A percentile compares a stretch with the other conserved stretches of the same genome.
Evolutionary conservation across 2,329 filamentous ascomycete species (phyloP).

Genomic region (Passalora sequoiae): DNA sequence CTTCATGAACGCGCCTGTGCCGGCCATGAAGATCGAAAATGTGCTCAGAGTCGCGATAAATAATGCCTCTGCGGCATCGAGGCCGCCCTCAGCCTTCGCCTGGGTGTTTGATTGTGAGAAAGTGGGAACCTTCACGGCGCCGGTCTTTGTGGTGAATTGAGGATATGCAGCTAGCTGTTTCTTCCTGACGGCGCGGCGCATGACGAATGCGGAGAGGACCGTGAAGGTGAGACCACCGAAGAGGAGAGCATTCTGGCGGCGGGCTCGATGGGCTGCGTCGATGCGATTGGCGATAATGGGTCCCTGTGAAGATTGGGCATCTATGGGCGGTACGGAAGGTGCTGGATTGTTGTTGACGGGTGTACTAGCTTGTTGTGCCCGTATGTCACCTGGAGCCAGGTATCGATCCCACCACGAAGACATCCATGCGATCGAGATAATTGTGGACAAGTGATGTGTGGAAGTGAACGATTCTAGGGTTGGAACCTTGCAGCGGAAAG

Average conservation of each 20-base stretch:
- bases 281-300: constrained; percentile 21
- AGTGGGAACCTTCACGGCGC: constrained; percentile 11
- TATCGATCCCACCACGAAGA: constrained; percentile 33
- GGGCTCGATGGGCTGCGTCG: constrained; percentile 25
- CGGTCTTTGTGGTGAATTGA: constrained; percentile 11
- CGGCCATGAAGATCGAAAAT: constrained; percentile 67
- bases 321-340: constrained; percentile 1
- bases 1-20: constrained; percentile 68
- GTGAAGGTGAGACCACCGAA: constrained; percentile 72
- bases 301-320: not conserved
- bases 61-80: constrained; percentile 77
- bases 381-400: constrained; percentile 32
- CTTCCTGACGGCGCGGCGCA: constrained; percentile 61
- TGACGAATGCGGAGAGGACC: constrained; percentile 62
- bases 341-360: not conserved
- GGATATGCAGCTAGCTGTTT: constrained; percentile 60
- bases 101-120: constrained; percentile 17
- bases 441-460: constrained; percentile 1
- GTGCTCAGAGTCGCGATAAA: constrained; percentile 85
- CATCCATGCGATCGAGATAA: constrained; percentile 21
- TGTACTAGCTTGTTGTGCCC: constrained; percentile 14
- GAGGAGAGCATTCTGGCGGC: constrained; percentile 50
- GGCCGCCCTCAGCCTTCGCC: constrained; percentile 46
- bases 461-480: not conserved
- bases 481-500: not conserved